Evolutionary conservation across 1,284 basidiomycete genomes (phyloP).

Genomic region (Rhodotorula sp.): DNA sequence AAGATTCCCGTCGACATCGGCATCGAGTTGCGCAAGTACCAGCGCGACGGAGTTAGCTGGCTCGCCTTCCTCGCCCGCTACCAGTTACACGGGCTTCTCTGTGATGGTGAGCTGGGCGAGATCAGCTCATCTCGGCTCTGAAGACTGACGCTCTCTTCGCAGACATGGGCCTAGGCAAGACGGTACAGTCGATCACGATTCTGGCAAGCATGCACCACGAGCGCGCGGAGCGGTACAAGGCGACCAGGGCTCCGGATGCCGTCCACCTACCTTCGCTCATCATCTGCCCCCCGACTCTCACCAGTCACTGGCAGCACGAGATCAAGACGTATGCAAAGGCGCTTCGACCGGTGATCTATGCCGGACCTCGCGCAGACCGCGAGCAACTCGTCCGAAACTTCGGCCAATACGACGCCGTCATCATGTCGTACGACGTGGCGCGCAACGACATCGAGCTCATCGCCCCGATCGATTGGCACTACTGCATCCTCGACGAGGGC

Average conservation of each 20-base stretch:
- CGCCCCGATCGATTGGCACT: conserved; percentile 78
- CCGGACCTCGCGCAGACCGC: conserved; percentile 86
- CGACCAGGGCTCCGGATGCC: conserved; percentile 70
- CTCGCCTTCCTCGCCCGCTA: conserved; percentile 94
- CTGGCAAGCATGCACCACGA: conserved; percentile 92
- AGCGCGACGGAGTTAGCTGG: conserved; percentile 99
- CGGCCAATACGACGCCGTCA: conserved; percentile 75
- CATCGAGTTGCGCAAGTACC: conserved; percentile 92
- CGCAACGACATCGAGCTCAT: conserved; percentile 87
- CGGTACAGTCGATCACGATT: conserved; percentile 96
- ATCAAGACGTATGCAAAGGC: conserved; percentile 88
- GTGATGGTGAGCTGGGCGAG: conserved; percentile 70
- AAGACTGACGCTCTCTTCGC: conserved; percentile 24
- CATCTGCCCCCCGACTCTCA: conserved; percentile 93
- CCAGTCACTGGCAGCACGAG: conserved; percentile 98
- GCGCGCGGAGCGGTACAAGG: conserved; percentile 66
- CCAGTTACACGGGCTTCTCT: conserved; percentile 95
- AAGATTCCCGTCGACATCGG: conserved; percentile 83
- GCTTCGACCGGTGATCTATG: conserved; percentile 81
- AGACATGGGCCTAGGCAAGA: conserved; percentile 99
- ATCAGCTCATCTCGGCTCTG: background rate
- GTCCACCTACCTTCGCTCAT: conserved; percentile 91
- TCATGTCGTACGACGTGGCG: conserved; percentile 96
- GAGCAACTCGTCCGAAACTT: conserved; percentile 65
- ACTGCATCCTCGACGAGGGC: conserved; percentile 97